Evolutionary conservation across 2,329 filamentous ascomycete species (phyloP).

Genomic region (Catunica adiposa): DNA sequence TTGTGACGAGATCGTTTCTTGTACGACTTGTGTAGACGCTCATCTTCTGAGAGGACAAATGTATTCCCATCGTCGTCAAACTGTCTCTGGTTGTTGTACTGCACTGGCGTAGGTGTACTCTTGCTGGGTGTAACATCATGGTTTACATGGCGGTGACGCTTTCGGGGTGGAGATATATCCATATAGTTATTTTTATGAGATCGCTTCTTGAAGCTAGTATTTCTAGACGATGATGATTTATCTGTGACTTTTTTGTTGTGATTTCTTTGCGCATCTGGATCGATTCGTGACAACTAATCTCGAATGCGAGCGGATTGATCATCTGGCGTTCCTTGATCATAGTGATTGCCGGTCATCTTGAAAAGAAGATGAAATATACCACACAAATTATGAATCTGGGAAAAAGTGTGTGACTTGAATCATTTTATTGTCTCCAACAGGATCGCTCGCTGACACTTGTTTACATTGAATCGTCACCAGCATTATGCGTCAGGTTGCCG

Average conservation of each 20-base stretch:
- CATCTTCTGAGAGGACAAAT: background rate
- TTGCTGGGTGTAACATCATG: background rate
- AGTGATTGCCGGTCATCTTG: constrained; percentile 3
- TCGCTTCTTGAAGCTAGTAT: no score
- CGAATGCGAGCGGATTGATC: constrained; percentile 12
- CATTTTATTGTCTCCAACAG: no score
- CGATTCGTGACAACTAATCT: constrained; percentile 4
- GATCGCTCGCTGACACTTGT: no score
- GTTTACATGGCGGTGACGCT: background rate
- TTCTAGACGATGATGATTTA: no score
- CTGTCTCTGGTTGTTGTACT: background rate
- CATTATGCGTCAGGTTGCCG: no score
- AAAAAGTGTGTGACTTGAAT: no score
- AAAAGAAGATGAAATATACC: no score
- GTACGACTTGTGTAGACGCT: constrained; percentile 20
- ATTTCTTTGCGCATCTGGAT: background rate
- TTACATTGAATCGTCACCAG: no score
- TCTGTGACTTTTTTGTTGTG: no score
- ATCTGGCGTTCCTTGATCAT: background rate
- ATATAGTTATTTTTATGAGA: background rate
- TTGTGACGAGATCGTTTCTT: constrained; percentile 37
- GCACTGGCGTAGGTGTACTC: no score
- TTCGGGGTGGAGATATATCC: background rate
- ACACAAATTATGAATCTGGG: no score
- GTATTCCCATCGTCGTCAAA: background rate